A percentile compares a stretch with the other conserved stretches of the same genome.
Evolutionary conservation across 257 asterid species (phyloP).

Genomic region (Solanum rostratum): DNA sequence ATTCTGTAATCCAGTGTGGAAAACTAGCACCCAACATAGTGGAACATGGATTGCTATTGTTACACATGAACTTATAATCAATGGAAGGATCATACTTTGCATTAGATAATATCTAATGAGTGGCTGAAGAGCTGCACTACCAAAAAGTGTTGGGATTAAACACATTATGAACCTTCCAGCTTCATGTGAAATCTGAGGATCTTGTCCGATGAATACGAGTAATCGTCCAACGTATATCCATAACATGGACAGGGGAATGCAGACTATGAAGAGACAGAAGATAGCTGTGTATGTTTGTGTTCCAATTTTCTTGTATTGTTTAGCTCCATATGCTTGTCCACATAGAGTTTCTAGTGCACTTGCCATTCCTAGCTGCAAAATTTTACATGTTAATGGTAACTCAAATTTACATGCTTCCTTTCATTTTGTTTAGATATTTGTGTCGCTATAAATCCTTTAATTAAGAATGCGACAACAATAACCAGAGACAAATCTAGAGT

Average conservation of each 20-base stretch:
- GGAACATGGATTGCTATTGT: slow-evolving; percentile 37
- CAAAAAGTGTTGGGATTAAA: slow-evolving; percentile 54
- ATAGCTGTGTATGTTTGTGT: slow-evolving; percentile 66
- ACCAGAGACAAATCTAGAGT: too few species aligned
- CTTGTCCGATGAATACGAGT: slow-evolving; percentile 54
- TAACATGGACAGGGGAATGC: slow-evolving; percentile 47
- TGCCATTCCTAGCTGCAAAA: slow-evolving; percentile 72
- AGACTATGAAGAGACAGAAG: slow-evolving; percentile 32
- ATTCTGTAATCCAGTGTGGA: slow-evolving; percentile 19
- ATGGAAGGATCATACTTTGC: slow-evolving; percentile 46
- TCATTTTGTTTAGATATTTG: background rate
- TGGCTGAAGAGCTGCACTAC: slow-evolving; percentile 45
- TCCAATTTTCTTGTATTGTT: slow-evolving; percentile 57
- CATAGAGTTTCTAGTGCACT: slow-evolving; percentile 66
- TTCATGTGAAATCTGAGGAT: slow-evolving; percentile 58
- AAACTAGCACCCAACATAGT: slow-evolving; percentile 40
- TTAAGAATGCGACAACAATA: background rate
- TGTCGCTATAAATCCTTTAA: background rate
- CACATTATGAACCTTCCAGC: slow-evolving; percentile 51
- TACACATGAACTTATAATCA: slow-evolving; percentile 37
- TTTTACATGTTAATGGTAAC: background rate
- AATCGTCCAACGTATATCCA: slow-evolving; percentile 40
- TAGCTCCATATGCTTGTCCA: slow-evolving; percentile 79
- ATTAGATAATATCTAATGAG: slow-evolving; percentile 41
- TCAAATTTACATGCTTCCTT: background rate